These are phyloP conservation scores for Stellera chamaejasme DNA, from an alignment of 345 rosid species.

Conservation along the genomic window DNA sequence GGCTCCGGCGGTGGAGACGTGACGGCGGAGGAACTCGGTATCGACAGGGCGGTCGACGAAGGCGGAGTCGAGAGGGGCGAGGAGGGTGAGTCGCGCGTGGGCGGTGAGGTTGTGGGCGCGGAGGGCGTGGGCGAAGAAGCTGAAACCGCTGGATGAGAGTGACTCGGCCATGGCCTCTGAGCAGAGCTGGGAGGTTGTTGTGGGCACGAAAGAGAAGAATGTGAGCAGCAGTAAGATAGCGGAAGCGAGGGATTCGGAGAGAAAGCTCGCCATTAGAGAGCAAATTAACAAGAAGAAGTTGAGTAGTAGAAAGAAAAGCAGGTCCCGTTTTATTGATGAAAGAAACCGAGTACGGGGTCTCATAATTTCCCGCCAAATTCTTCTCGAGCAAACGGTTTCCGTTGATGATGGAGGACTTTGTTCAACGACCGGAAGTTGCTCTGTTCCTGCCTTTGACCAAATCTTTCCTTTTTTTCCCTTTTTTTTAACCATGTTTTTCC, in stretches of 20 bases:
- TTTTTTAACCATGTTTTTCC: too few relatives aligned
- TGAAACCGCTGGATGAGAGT: constrained; percentile 18
- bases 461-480: too few relatives aligned
- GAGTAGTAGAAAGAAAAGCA: not conserved
- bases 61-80: constrained; percentile 15
- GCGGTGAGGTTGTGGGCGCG: constrained; percentile 7
- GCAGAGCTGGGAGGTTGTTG: constrained; percentile 7
- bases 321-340: too few relatives aligned
- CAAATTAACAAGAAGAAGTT: constrained; percentile 6
- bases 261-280: constrained; percentile 8
- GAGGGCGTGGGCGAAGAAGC: constrained; percentile 15
- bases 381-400: too few relatives aligned
- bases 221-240: constrained; percentile 11
- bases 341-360: too few relatives aligned
- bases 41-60: constrained; percentile 9
- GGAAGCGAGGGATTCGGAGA: constrained; percentile 1
- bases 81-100: constrained; percentile 10
- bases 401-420: too few relatives aligned
- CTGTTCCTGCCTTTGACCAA: too few relatives aligned
- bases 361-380: too few relatives aligned
- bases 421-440: too few relatives aligned
- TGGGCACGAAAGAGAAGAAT: constrained; percentile 5
- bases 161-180: constrained; percentile 10
- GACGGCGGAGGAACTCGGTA: constrained; percentile 1
- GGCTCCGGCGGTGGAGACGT: constrained; percentile 11